Base-by-base conservation (phyloP, 768 basidiomycete genomes). In the Lentinula boryana region DNA sequence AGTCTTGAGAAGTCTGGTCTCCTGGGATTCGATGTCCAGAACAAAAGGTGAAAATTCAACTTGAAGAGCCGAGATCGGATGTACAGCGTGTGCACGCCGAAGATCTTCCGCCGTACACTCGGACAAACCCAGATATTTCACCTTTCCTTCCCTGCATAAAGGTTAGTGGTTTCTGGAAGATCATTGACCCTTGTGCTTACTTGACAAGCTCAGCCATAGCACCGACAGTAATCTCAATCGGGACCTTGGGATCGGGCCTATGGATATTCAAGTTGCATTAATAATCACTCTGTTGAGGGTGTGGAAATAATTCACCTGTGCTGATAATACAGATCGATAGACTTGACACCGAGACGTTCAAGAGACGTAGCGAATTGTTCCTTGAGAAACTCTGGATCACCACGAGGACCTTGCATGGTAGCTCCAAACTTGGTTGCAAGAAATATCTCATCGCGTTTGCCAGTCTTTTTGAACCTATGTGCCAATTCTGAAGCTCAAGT, bases 381-480 rank as follows among this genome's bases (percentile, higher is more conserved):
- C 16, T 68, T 71, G 27, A 76, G 71, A 60, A 77, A 75, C 38
- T 63, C 62, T 21, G 62, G 62, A 54, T 58, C 58, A 31, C 62
- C 58, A 10, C 62, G 38, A 32, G 23, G 27, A 12, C 50, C 57
- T 35, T 54, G 12, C 13, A 49, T 38, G 2, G 61, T 62, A 23
- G 71, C 62, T 2, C 74, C 69, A 21, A 68, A 71, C 62, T 88
- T 88, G 18, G 85, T 86, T 2, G 85, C 84, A 18, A 88, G 75
- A 71, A 87, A 88, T 32, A 86, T 83, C 36, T 82, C 72, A 18
- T 72, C 63, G 31, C 82, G 72, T 56, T 80, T 81, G 7, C 82
- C 83, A 9, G 79, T 81, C 13, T 72, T 71, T 62, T 78, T 75
- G 68, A 85, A 81, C 82, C 82, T 74, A 49, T 5, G 12, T 18